Base-by-base conservation (phyloP, 1,284 basidiomycete species). In the Mixia osmundae region DNA sequence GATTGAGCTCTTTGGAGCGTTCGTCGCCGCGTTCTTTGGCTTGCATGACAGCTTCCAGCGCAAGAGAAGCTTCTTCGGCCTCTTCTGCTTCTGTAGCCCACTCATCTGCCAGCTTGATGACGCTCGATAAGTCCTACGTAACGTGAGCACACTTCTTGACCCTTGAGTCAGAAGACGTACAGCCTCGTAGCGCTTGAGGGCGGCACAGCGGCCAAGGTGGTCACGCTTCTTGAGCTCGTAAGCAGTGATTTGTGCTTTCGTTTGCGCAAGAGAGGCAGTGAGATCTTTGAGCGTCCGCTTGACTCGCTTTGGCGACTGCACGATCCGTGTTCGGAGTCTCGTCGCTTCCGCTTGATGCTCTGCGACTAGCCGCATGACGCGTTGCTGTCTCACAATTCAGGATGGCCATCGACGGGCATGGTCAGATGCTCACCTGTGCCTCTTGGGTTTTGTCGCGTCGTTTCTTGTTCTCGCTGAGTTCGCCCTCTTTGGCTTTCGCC, bases 61-160 rank as follows among this genome's bases (percentile, higher is more conserved):
- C n/a, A 14, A 14, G n/a, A 9, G 18, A 10, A 12, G 9, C 33
- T 7, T 34, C 33, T n/a, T 22, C 19, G 14, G 33, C 33, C 24
- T 34, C 25, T 4, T 25, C 33, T 9, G 40, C 26, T 25, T 43
- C 41, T n/a, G 26, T 20, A 23, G 22, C 25, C 37, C 37, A 43
- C 22, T 43, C 41, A n/a, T 43, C 41, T 4, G 40, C 38, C n/a
- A 38, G 28, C 38, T 40, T 39, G 24, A 39, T 43, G 8, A 42
- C 32, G 1, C 37, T 36, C 12, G 33, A 30, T 16, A 42, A 34
- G 30, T 42, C 41, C 37, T 39, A 29, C 16, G 26, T 11, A 2
- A 25, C 8, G 5, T 14, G 9, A 21, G 12, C n/a, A n/a, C n/a
- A n/a, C n/a, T n/a, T n/a, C n/a, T n/a, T n/a, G n/a, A n/a, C n/a